A percentile compares a stretch with the other conserved stretches of the same genome.
Conservation (phyloP, 352 stramenopile species). For the Blastocystis sp. region DNA sequence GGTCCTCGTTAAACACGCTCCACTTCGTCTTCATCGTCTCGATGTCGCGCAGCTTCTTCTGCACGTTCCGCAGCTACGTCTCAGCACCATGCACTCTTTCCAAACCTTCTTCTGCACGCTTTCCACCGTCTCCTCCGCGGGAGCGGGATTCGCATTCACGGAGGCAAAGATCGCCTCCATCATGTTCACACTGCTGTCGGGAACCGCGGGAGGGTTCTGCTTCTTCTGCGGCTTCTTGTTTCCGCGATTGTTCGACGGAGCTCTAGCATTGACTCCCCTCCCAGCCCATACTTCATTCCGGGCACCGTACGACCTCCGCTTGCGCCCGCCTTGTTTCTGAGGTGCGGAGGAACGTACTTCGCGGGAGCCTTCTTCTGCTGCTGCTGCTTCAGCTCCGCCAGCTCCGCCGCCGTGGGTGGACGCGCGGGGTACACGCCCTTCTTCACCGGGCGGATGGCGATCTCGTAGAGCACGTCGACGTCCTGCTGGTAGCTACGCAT, state of each 20-base stretch:
- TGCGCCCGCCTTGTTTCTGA: neutral
- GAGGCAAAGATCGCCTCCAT: slow-evolving; percentile 28
- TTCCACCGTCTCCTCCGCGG: neutral
- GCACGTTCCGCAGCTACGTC: slow-evolving; percentile 2
- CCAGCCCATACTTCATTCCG: neutral
- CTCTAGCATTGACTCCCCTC: neutral
- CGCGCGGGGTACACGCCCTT: neutral
- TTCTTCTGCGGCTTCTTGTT: neutral
- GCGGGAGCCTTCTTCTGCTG: neutral
- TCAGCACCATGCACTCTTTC: neutral
- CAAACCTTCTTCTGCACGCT: neutral
- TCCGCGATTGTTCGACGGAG: neutral
- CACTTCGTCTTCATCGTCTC: slow-evolving; percentile 19
- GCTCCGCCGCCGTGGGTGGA: neutral
- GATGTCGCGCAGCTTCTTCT: slow-evolving; percentile 42
- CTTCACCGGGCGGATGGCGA: neutral
- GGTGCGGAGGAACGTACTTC: slow-evolving; percentile 48
- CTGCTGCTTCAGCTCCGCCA: neutral
- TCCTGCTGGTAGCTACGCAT: slow-evolving; percentile 15
- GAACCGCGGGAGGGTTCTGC: neutral
- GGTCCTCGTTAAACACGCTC: neutral
- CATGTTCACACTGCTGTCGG: neutral
- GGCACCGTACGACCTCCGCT: neutral
- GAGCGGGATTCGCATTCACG: neutral
- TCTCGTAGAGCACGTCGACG: slow-evolving; percentile 47